Evolutionary conservation across 257 asterid species (phyloP), one percentile per base, ranked within the genome.

Genomic region (Plantago elongata): DNA sequence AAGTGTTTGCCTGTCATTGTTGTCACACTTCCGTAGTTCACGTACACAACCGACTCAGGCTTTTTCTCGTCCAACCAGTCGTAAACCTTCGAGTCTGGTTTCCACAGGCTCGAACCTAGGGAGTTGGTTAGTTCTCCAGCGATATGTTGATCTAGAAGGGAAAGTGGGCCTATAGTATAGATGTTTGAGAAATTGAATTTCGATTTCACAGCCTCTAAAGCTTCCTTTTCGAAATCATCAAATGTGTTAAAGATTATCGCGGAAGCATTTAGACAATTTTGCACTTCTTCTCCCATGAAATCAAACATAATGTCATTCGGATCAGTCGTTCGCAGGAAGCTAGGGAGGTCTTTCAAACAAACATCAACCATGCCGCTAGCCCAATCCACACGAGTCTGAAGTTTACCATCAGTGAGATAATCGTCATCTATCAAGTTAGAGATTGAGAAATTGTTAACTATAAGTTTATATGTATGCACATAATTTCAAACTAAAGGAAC

Each of bases 271-370:
- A 44, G 13, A 42, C 34, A 16, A 18, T 15, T 44, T 9, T 18
- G 51, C 9, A 13, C 38, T 17, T 16, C 30, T 42, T 59, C 51
- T 12, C 47, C 17, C 27, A n/a, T 57, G 51, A 14, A 43, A 22
- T 59, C 22, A 13, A 59, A 44, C 64, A 59, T 42, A 13, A 59
- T 59, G 51, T 59, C 64, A n/a, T 59, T 6, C 0, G 51, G 64
- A 12, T 59, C 38, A 4, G 64, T 43, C 18, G 64, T 59, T 59
- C 40, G 11, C 1, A 59, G 14, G 38, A 59, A 59, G 13, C 51
- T 57, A 7, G 64, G 64, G 38, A 59, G 40, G 51, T 59, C 64
- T 29, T 18, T 59, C 16, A 57, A 27, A 9, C 51, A 29, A 7
- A 59, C 13, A 40, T 43, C 47, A 14, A n/a, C 64, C 51, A 44